Evolutionary conservation across 495 filamentous ascomycete genomes (phyloP), one percentile per base, ranked within the genome.

Genomic region (Neurospora hispaniola): DNA sequence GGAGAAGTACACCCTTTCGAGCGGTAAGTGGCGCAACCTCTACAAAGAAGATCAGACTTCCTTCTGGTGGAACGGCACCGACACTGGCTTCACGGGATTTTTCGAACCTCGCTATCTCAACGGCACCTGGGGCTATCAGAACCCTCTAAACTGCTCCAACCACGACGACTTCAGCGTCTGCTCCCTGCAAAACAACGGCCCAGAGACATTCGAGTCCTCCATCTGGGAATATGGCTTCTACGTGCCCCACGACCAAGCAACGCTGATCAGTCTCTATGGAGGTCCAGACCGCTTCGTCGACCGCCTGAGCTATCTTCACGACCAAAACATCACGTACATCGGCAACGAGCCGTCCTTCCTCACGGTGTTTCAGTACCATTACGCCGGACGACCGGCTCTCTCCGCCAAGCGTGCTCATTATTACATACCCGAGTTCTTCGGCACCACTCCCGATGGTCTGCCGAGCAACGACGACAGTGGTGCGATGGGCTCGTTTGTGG

Each of bases 401-500:
- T 92, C 90, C 0, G 84, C 90, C 0, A 80, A 85, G 46, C 88
- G 88, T 40, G 83, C 83, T 8, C 90, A 92, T 75, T 85, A 78
- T 76, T 93, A 92, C 77, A 92, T 93, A 70, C 90, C 91, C 0
- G 84, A 85, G 0, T 88, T 83, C 76, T 93, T 92, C 79, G 84
- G 88, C 59, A 86, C 89, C 0, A 88, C 89, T 0, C 79, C 85
- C 3, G 80, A 80, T 35, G 90, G 91, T 16, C 86, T 93, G 11
- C 90, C 91, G 0, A 90, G 90, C 0, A 93, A 93, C 77, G 90
- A 93, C 72, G 91, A 93, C 76, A 87, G 85, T 66, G 91, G 91
- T 6, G 90, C 90, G 0, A 91, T 92, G 90, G 91, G 90, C 14
- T 87, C 88, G 5, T 93, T 93, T 74, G 81, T 89, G 1, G 89